A percentile compares a stretch with the other conserved stretches of the same genome.
phyloP scores from a whole-genome alignment of 768 basidiomycete genomes.

The Suillus plorans region DNA sequence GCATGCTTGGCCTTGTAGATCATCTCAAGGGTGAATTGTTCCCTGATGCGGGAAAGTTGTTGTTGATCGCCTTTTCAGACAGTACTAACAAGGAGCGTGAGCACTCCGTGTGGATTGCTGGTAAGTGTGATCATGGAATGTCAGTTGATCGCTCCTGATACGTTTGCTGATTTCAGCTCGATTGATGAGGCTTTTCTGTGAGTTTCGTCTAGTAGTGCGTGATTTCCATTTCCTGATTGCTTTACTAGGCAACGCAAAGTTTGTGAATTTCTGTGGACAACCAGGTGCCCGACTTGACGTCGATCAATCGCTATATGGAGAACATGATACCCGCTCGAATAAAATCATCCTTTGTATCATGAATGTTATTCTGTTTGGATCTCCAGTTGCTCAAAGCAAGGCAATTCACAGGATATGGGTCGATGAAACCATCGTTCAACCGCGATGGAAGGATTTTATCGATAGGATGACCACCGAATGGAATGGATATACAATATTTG shows the following conservation, averaged over 20 bases:
- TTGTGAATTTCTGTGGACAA: slow-evolving; percentile 37
- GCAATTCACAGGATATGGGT: slow-evolving; percentile 44
- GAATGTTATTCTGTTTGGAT: slow-evolving; percentile 39
- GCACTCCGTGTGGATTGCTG: background rate
- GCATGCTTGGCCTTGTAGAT: slow-evolving; percentile 32
- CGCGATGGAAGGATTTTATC: slow-evolving; percentile 42
- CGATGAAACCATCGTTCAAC: slow-evolving; percentile 39
- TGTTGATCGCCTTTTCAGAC: background rate
- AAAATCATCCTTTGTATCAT: slow-evolving; percentile 10
- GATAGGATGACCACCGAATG: slow-evolving; percentile 43
- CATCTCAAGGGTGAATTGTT: slow-evolving; percentile 31
- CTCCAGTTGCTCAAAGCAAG: slow-evolving; percentile 43
- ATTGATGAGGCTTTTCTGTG: slow-evolving; percentile 43
- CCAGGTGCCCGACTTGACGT: slow-evolving; percentile 33
- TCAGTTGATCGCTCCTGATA: background rate
- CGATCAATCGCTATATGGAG: slow-evolving; percentile 23
- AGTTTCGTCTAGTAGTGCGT: background rate
- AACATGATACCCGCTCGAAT: background rate
- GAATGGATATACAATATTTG: slow-evolving; percentile 48
- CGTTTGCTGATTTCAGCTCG: slow-evolving; percentile 28
- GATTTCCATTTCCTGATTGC: background rate
- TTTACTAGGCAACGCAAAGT: slow-evolving; percentile 25
- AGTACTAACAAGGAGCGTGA: background rate
- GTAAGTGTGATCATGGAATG: background rate
- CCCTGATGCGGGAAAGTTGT: background rate